These are phyloP conservation scores for Gloeopeniophorella convolvens DNA, from an alignment of 768 basidiomycete genomes.

Conservation along the genomic window DNA sequence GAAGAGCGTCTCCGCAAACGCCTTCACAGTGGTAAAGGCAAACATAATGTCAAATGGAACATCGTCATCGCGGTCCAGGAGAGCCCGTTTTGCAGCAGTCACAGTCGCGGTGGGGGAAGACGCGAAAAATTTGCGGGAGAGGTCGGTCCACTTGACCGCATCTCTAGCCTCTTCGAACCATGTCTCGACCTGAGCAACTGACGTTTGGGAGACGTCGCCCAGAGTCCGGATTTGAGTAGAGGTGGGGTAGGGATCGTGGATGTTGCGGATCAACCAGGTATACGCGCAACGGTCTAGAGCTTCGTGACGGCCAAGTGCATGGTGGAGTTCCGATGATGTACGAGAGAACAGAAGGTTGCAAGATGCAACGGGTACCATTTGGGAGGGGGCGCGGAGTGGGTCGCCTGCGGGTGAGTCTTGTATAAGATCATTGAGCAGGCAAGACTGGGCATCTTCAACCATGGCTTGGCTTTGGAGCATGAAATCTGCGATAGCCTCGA, in stretches of 20 bases:
- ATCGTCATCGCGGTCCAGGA: conserved; percentile 20
- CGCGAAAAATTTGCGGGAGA: conserved; percentile 19
- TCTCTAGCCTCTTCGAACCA: conserved; percentile 23
- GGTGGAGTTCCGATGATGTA: neutral
- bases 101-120: conserved; percentile 23
- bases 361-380: neutral
- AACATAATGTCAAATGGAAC: conserved; percentile 13
- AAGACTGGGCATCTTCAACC: neutral
- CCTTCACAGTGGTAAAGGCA: conserved; percentile 27
- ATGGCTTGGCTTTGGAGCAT: neutral
- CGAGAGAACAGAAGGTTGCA: neutral
- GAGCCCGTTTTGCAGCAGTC: conserved; percentile 26
- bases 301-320: neutral
- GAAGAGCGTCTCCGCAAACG: conserved; percentile 27
- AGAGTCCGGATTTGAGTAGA: conserved; percentile 10
- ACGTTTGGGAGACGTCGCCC: neutral
- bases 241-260: conserved; percentile 49
- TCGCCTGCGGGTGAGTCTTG: neutral
- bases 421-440: neutral
- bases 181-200: conserved; percentile 3
- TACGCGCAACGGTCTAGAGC: neutral
- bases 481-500: neutral
- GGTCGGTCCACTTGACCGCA: conserved; percentile 20
- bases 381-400: neutral
- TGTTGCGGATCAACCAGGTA: conserved; percentile 22